Percentiles rank a stretch among this genome's conserved stretches.
phyloP scores from a whole-genome alignment of 1,139 yeast species.

The Yamadazyma mexicana region DNA sequence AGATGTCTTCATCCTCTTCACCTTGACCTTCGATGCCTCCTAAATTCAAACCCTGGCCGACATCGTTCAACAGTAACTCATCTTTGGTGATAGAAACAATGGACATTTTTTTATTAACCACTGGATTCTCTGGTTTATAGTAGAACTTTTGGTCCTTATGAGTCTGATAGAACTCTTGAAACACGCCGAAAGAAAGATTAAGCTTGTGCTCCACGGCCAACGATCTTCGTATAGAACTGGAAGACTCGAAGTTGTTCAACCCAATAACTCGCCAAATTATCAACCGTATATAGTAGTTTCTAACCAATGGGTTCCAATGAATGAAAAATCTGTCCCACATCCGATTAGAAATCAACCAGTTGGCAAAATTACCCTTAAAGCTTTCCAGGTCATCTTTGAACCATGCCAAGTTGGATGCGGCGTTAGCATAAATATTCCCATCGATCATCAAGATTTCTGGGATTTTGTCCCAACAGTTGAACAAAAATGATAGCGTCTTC shows the following conservation, averaged over 20 bases:
- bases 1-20: slow-evolving; percentile 8
- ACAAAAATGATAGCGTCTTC: slow-evolving; percentile 64
- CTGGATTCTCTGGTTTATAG: slow-evolving; percentile 50
- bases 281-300: slow-evolving; percentile 67
- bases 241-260: slow-evolving; percentile 41
- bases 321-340: slow-evolving; percentile 60
- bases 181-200: slow-evolving; percentile 20
- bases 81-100: slow-evolving; percentile 39
- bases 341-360: slow-evolving; percentile 52
- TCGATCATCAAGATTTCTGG: slow-evolving; percentile 35
- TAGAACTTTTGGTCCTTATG: slow-evolving; percentile 13
- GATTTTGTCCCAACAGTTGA: slow-evolving; percentile 74
- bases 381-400: slow-evolving; percentile 34
- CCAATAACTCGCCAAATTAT: slow-evolving; percentile 69
- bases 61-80: slow-evolving; percentile 23
- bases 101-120: slow-evolving; percentile 50
- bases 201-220: slow-evolving; percentile 30
- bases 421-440: not conserved
- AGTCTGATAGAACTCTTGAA: slow-evolving; percentile 18
- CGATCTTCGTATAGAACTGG: slow-evolving; percentile 33
- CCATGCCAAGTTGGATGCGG: slow-evolving; percentile 25
- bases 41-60: not conserved
- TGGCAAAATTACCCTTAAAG: slow-evolving; percentile 37
- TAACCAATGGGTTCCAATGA: slow-evolving; percentile 79
- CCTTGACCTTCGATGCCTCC: slow-evolving; percentile 8